Evolutionary conservation across 2,329 filamentous ascomycete species (phyloP).

Genomic region (Lasiodiplodia theobromae): DNA sequence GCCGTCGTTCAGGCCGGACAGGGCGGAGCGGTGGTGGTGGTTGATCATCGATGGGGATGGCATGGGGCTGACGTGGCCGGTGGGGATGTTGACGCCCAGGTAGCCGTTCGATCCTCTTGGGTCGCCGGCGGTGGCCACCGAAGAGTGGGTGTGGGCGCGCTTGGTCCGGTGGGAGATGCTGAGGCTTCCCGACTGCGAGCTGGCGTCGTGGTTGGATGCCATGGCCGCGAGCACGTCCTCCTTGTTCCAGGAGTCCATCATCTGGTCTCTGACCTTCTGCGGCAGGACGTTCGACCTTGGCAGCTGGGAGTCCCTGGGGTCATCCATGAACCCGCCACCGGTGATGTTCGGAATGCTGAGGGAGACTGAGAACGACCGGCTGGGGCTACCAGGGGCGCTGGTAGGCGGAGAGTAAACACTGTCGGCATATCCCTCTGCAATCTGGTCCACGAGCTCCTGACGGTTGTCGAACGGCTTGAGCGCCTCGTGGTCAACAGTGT

Average conservation of each 20-base stretch:
- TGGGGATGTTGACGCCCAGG: conserved; percentile 61
- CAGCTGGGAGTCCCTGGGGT: conserved; percentile 9
- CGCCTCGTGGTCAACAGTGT: conserved; percentile 37
- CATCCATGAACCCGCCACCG: conserved; percentile 8
- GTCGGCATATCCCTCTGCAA: conserved; percentile 74
- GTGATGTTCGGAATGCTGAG: conserved; percentile 42
- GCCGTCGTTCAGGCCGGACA: conserved; percentile 24
- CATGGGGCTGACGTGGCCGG: conserved; percentile 28
- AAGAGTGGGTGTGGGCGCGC: conserved; percentile 18
- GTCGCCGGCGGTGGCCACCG: conserved; percentile 30
- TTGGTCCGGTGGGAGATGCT: conserved; percentile 16
- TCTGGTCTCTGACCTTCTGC: conserved; percentile 71
- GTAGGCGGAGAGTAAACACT: conserved; percentile 68
- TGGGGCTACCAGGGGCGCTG: conserved; percentile 75
- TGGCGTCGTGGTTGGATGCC: conserved; percentile 69
- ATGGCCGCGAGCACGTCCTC: conserved; percentile 74
- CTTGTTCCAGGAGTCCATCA: conserved; percentile 81
- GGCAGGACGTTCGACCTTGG: conserved; percentile 59
- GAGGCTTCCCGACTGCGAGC: conserved; percentile 73
- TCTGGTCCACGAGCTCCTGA: conserved; percentile 73
- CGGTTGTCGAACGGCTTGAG: conserved; percentile 79
- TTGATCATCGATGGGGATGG: conserved; percentile 12
- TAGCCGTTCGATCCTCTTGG: conserved; percentile 38
- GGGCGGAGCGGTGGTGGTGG: conserved; percentile 22
- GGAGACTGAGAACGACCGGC: conserved; percentile 68